A percentile compares a stretch with the other conserved stretches of the same genome.
These are phyloP conservation scores for Boletus rubroflammeus DNA, from an alignment of 768 basidiomycete genomes.

Conservation along the genomic window DNA sequence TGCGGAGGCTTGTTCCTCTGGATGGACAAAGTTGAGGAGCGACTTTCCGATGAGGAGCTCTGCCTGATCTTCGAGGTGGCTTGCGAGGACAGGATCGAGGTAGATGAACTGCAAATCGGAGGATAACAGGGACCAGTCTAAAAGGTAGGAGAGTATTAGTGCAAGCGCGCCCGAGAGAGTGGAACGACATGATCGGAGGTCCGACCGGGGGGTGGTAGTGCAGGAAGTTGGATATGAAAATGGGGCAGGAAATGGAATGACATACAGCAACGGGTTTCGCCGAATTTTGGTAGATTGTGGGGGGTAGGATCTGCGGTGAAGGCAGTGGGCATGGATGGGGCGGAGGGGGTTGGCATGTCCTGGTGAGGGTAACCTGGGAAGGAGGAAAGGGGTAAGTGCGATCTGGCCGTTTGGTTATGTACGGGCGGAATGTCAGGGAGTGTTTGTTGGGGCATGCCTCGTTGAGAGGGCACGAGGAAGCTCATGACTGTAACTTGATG, in stretches of 20 bases:
- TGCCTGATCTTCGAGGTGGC: slow-evolving; percentile 70
- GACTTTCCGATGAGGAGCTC: slow-evolving; percentile 65
- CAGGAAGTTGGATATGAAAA: slow-evolving; percentile 6
- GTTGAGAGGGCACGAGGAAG: slow-evolving; percentile 35
- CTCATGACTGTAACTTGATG: slow-evolving; percentile 29
- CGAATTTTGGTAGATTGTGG: slow-evolving; percentile 50
- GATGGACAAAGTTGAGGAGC: slow-evolving; percentile 77
- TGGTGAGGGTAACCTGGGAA: slow-evolving; percentile 35
- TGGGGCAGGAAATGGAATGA: slow-evolving; percentile 16
- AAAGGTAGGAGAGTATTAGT: slow-evolving; percentile 14
- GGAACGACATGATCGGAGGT: slow-evolving; percentile 24
- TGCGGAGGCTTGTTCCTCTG: slow-evolving; percentile 76
- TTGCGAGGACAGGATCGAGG: slow-evolving; percentile 74
- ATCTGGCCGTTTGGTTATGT: slow-evolving; percentile 34
- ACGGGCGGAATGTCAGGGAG: slow-evolving; percentile 24
- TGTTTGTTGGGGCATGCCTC: slow-evolving; percentile 29
- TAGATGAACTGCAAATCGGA: slow-evolving; percentile 75
- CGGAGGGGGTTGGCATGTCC: slow-evolving; percentile 28
- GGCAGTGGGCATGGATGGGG: slow-evolving; percentile 26
- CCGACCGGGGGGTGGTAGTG: slow-evolving; percentile 12
- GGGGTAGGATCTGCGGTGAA: slow-evolving; percentile 36
- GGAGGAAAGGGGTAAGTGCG: slow-evolving; percentile 38
- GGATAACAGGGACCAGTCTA: slow-evolving; percentile 83
- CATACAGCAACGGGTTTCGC: slow-evolving; percentile 77
- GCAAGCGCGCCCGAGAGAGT: slow-evolving; percentile 12